Conservation (phyloP, 106 monocot genomes). For the Phalaenopsis aphrodite region DNA sequence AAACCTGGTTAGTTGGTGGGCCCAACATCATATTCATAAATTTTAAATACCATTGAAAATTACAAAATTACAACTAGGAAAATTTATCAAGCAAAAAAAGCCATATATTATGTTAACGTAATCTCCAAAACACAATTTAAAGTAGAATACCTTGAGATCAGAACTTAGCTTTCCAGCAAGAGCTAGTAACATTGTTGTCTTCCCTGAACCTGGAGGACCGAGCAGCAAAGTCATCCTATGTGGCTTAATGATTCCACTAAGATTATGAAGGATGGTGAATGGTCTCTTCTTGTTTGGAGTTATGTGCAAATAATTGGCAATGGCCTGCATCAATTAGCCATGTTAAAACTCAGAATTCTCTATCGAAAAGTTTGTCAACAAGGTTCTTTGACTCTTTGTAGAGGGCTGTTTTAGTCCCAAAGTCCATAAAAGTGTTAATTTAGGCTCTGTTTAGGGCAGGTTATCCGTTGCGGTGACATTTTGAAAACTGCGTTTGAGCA, state of each 20-base stretch:
- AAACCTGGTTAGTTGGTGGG: neutral
- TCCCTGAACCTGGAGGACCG: neutral
- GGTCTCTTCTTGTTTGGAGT: conserved; percentile 30
- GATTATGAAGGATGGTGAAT: conserved; percentile 28
- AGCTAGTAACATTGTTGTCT: conserved; percentile 2
- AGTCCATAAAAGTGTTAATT: no score
- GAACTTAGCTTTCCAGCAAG: neutral
- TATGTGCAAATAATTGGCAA: conserved; percentile 21
- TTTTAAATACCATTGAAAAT: no score
- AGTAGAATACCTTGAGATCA: neutral
- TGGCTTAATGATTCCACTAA: conserved; percentile 44
- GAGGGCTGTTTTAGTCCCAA: no score
- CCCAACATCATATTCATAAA: no score
- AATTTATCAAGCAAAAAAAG: no score
- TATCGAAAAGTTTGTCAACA: no score
- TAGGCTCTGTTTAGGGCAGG: no score
- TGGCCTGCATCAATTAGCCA: conserved; percentile 1
- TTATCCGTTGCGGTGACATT: no score
- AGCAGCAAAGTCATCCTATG: conserved; percentile 11
- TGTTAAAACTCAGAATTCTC: neutral
- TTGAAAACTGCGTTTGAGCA: no score
- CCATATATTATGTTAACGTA: no score
- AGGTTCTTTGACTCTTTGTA: no score
- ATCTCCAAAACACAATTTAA: neutral
- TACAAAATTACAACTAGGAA: no score